Conservation (phyloP, 2,329 filamentous ascomycete genomes). For the Aspergillus intermedius region DNA sequence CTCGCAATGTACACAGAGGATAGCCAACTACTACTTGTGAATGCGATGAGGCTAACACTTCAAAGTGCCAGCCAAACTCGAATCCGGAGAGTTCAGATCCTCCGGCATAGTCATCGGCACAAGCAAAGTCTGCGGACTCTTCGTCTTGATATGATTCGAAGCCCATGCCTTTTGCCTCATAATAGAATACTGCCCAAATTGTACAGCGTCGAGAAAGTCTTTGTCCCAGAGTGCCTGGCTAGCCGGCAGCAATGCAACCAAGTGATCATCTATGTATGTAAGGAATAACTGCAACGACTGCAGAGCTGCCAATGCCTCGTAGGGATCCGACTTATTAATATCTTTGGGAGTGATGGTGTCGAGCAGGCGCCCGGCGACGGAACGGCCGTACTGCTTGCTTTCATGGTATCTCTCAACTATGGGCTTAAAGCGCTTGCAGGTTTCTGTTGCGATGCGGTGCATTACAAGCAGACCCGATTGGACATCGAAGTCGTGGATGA, state of each 20-base stretch:
- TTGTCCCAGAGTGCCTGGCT: constrained; percentile 31
- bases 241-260: constrained; percentile 23
- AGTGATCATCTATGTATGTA: constrained; percentile 22
- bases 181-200: constrained; percentile 13
- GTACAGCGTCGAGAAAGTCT: constrained; percentile 24
- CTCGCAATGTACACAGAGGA: too few species aligned
- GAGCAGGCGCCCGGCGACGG: constrained; percentile 15
- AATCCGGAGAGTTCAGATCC: constrained; percentile 1
- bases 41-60: neutral
- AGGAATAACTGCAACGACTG: constrained; percentile 29
- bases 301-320: constrained; percentile 22
- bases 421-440: constrained; percentile 15
- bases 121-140: constrained; percentile 30
- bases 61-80: neutral
- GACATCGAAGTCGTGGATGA: constrained; percentile 22
- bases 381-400: constrained; percentile 15
- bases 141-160: constrained; percentile 27
- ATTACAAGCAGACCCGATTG: constrained; percentile 23
- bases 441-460: constrained; percentile 17
- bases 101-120: constrained; percentile 18
- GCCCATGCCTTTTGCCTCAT: constrained; percentile 27
- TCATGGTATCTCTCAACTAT: constrained; percentile 21
- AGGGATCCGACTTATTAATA: constrained; percentile 2
- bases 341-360: constrained; percentile 21
- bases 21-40: too few species aligned